Evolutionary conservation across 805 yeast species (phyloP).

Genomic region (Teunomyces atbi): DNA sequence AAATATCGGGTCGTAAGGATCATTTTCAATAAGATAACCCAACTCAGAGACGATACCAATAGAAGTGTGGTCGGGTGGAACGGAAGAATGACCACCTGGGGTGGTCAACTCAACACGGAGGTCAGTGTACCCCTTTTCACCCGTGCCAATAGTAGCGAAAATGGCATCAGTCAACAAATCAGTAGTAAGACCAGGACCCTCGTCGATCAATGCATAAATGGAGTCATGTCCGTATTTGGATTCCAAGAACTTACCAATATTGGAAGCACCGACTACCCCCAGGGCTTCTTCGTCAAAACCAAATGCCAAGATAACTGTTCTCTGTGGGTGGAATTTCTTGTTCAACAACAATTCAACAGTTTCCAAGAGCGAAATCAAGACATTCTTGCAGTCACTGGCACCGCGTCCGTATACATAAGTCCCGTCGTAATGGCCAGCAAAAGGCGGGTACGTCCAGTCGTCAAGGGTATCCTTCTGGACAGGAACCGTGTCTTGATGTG

Average conservation of each 20-base stretch:
- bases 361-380: slow-evolving; percentile 64
- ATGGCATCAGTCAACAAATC: slow-evolving; percentile 47
- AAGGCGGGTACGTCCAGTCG: slow-evolving; percentile 70
- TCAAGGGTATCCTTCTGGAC: slow-evolving; percentile 54
- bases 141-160: slow-evolving; percentile 48
- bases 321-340: slow-evolving; percentile 54
- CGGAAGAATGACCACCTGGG: slow-evolving; percentile 78
- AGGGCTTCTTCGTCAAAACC: slow-evolving; percentile 81
- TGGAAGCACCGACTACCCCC: slow-evolving; percentile 61
- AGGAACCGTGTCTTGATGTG: slow-evolving; percentile 84
- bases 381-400: slow-evolving; percentile 69
- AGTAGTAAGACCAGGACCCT: slow-evolving; percentile 44
- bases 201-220: slow-evolving; percentile 67
- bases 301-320: slow-evolving; percentile 62
- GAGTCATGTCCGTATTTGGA: slow-evolving; percentile 60
- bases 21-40: slow-evolving; percentile 52
- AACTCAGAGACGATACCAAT: slow-evolving; percentile 72
- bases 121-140: slow-evolving; percentile 51
- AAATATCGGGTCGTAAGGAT: slow-evolving; percentile 50
- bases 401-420: slow-evolving; percentile 74
- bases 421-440: slow-evolving; percentile 60
- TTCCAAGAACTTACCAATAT: slow-evolving; percentile 46
- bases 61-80: slow-evolving; percentile 80
- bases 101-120: slow-evolving; percentile 48
- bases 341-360: slow-evolving; percentile 49